phyloP scores from a whole-genome alignment of 139 green algal species.

The Pleodorina starrii region DNA sequence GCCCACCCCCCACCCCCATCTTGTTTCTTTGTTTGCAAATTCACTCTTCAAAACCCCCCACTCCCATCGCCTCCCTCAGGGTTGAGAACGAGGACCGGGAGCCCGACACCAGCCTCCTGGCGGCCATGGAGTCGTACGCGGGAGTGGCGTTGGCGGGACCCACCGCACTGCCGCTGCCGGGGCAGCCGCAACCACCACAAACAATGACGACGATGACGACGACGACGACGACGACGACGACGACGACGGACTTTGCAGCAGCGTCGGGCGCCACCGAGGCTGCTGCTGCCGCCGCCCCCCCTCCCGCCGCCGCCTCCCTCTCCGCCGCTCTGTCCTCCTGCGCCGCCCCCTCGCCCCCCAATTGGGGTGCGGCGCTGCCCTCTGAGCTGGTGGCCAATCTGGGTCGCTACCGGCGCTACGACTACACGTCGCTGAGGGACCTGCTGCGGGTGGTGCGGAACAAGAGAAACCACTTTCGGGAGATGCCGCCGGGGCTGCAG shows the following conservation, averaged over 20 bases:
- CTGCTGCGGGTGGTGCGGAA: constrained; percentile 98
- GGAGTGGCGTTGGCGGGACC: constrained; percentile 55
- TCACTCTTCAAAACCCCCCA: neutral
- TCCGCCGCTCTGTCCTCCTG: neutral
- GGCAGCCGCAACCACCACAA: too few relatives aligned
- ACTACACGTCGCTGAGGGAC: constrained; percentile 87
- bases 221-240: too few relatives aligned
- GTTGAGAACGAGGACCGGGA: constrained; percentile 94
- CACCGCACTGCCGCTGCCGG: too few relatives aligned
- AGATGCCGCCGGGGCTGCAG: constrained; percentile 89
- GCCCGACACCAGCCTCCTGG: constrained; percentile 74
- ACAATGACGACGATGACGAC: too few relatives aligned
- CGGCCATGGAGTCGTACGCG: constrained; percentile 66
- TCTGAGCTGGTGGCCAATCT: constrained; percentile 90
- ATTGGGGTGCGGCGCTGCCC: constrained; percentile 86
- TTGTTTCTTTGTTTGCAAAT: neutral
- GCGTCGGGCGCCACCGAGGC: neutral
- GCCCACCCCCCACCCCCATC: neutral
- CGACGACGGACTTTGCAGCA: too few relatives aligned
- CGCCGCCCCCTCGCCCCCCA: constrained; percentile 6
- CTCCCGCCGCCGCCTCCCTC: neutral
- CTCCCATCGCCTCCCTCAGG: constrained; percentile 42
- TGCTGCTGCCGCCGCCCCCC: neutral
- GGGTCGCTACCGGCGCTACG: constrained; percentile 86
- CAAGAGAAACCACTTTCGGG: constrained; percentile 97